Evolutionary conservation across 306 rosid species (phyloP).

Genomic region (Benincasa hispida): DNA sequence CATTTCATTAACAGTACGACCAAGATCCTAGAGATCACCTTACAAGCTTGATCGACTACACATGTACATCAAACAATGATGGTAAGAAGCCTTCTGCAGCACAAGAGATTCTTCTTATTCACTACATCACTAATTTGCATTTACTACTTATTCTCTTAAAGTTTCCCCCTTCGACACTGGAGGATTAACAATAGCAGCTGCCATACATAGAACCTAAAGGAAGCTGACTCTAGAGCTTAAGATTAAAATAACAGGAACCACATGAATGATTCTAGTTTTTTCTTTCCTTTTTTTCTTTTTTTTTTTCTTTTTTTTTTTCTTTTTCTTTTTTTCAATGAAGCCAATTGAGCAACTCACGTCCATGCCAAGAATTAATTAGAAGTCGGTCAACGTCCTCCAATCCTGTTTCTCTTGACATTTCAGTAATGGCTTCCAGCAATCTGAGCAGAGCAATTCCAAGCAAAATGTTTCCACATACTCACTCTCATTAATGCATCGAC

Average conservation of each 20-base stretch:
- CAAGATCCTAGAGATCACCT: not conserved
- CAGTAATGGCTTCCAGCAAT: slow-evolving; percentile 34
- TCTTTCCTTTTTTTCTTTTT: not conserved
- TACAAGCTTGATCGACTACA: not conserved
- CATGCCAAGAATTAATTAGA: not conserved
- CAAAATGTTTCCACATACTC: slow-evolving; percentile 88
- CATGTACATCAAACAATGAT: not conserved
- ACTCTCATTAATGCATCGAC: slow-evolving; percentile 58
- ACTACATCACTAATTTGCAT: not conserved
- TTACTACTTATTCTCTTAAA: not conserved
- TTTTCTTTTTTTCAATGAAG: not conserved
- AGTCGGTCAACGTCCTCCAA: not conserved
- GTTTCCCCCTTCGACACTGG: not conserved
- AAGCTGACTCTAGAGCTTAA: not conserved
- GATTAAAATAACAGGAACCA: not conserved
- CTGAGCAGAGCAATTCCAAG: slow-evolving; percentile 63
- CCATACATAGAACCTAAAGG: not conserved
- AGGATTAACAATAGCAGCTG: not conserved
- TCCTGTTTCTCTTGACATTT: slow-evolving; percentile 26
- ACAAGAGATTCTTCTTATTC: not conserved
- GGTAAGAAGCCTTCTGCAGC: slow-evolving; percentile 1
- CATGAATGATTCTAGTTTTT: not conserved
- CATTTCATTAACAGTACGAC: not conserved
- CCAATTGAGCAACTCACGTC: not conserved
- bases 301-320: not conserved